Base-by-base conservation (phyloP, 1,139 yeast species). In the Yamadazyma buinensis region DNA sequence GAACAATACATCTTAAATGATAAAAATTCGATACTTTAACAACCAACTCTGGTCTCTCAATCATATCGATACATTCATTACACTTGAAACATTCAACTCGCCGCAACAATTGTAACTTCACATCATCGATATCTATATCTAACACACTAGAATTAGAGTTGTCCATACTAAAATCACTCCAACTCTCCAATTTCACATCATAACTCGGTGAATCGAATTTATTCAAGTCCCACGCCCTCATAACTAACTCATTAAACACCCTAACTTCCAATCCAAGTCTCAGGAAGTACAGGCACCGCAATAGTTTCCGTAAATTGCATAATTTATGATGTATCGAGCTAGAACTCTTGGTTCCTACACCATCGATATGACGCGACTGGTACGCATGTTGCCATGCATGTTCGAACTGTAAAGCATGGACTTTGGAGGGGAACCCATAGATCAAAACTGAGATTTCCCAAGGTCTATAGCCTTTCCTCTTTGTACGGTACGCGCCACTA, bases 311-410 rank as follows among this genome's bases (percentile, higher is more conserved):
- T 7, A 76, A 51, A 42, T 75, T 67, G 0, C 75, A 87, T 13
- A 83, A 36, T 35, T 72, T 70, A 34, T 71, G 67, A 38, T 68
- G 75, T 2, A 81, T 20, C 2, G 45, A 36, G 10, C 12, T 13
- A 11, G n/a, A 5, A 8, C 11, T 11, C 11, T 19, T 20, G 4
- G 29, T 33, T 61, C 43, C 12, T 42, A 54, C 57, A 0, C 45
- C 46, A 1, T 57, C 47, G 4, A 84, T 78, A 49, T 76, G 86
- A 29, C 88, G 62, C 0, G 94, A 80, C 33, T 64, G 69, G 42
- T 77, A 66, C 1, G 83, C 67, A 53, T 84, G 92, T 47, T 85
- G 95, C 75, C 85, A 79, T 1, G 94, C 90, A 55, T 82, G 86
- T 47, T 80, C 82, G 50, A 77, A 77, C 52, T 83, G 90, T 35